Evolutionary conservation across 441 rosid genomes (phyloP).

Genomic region (Gossypium lobatum): DNA sequence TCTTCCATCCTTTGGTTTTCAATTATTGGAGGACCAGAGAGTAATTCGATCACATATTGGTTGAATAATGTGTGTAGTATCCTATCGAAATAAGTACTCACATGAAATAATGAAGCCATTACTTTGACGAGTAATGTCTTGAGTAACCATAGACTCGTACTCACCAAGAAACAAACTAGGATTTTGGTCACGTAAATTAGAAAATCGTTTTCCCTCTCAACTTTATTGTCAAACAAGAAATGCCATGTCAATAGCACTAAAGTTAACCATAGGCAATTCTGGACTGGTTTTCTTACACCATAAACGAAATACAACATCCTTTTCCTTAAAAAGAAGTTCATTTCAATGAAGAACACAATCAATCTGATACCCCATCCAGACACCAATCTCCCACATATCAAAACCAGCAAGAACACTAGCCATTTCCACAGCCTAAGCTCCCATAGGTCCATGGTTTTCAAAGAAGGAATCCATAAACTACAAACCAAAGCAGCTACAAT

Average conservation of each 20-base stretch:
- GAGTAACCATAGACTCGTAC: conserved; percentile 52
- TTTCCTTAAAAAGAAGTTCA: conserved; percentile 56
- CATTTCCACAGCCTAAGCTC: conserved; percentile 75
- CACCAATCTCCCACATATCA: conserved; percentile 76
- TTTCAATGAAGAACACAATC: conserved; percentile 52
- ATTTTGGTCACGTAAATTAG: conserved; percentile 45
- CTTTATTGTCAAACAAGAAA: conserved; percentile 43
- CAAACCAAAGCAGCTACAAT: conserved; percentile 34
- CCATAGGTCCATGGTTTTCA: conserved; percentile 30
- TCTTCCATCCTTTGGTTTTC: conserved; percentile 38
- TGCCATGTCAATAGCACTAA: conserved; percentile 57
- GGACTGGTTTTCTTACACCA: conserved; percentile 64
- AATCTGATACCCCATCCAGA: conserved; percentile 84
- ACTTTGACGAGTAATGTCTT: conserved; percentile 71
- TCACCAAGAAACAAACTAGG: conserved; percentile 47
- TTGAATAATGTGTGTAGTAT: conserved; percentile 64
- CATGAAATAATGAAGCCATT: conserved; percentile 69
- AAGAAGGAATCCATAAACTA: conserved; percentile 26
- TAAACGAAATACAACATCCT: conserved; percentile 72
- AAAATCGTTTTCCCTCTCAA: conserved; percentile 23
- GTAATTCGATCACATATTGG: conserved; percentile 56
- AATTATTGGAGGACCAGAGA: conserved; percentile 58
- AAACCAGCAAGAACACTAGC: conserved; percentile 55
- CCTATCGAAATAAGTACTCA: conserved; percentile 66
- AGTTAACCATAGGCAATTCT: conserved; percentile 71